Base-by-base conservation (phyloP, 441 rosid genomes). In the Gossypium gossypioides region DNA sequence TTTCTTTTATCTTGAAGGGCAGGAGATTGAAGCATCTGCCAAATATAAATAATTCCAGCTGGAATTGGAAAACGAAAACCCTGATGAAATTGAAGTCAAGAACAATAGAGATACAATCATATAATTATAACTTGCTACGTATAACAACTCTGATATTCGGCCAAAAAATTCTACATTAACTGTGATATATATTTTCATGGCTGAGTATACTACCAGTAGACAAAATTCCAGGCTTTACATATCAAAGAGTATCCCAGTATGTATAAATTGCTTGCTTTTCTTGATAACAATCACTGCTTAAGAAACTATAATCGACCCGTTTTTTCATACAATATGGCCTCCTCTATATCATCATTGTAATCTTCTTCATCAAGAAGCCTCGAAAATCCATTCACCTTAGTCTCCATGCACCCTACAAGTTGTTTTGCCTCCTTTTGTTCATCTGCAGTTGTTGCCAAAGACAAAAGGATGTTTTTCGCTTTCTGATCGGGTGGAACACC, bases 381-480 rank as follows among this genome's bases (percentile, higher is more conserved):
- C 10, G 72, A 65, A 12, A 75, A 69, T 21, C 78, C 80, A 3
- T 78, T 77, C 6, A 71, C 40, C 56, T 76, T 72, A 32, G 60
- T 77, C 55, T 77, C 76, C 12, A 37, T n/a, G 58, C 75, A 19
- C 62, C 95, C 96, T 3, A 82, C 74, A 52, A 89, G 80, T 76
- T 80, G 83, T 57, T 85, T 80, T 51, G 96, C 93, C 81, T 94
- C 97, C 25, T 80, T 73, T 7, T 69, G 77, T 70, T 94, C 96
- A 69, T 87, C 90, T 2, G 76, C 84, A 51, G 88, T 87, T 77
- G 81, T 81, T 13, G 96, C 96, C 76, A 91, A 81, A 18, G 96
- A 89, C 44, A 90, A 77, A 13, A 94, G 90, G 64, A 91, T 82
- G 79, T 88, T 94, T 81, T 90, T 90, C n/a, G 99, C 96, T 80